phyloP scores from a whole-genome alignment of 768 basidiomycete genomes.

The Tulasnella sp. region DNA sequence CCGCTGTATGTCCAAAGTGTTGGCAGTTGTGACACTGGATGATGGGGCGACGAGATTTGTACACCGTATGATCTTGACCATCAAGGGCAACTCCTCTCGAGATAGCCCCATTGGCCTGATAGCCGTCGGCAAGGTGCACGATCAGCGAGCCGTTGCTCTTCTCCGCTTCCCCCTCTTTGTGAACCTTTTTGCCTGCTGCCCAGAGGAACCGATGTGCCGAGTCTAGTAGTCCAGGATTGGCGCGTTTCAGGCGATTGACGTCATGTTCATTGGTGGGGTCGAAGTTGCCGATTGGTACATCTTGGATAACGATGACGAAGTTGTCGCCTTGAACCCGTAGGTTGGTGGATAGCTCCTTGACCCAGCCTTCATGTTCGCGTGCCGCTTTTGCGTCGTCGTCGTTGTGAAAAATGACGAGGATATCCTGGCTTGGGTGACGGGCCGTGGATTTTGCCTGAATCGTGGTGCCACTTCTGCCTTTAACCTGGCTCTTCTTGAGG shows the following conservation, averaged over 20 bases:
- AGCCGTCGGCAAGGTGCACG: constrained; percentile 23
- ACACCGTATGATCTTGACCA: background rate
- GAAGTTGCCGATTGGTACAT: background rate
- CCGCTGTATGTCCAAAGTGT: constrained; percentile 24
- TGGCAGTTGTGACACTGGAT: constrained; percentile 26
- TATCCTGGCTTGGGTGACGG: background rate
- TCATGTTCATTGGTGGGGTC: background rate
- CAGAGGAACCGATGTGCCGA: background rate
- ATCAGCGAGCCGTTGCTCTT: constrained; percentile 15
- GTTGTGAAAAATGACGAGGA: background rate
- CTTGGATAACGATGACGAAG: background rate
- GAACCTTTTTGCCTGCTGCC: background rate
- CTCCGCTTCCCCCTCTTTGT: constrained; percentile 3
- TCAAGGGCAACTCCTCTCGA: background rate
- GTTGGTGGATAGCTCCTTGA: background rate
- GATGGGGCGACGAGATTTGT: constrained; percentile 20
- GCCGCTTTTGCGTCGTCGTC: background rate
- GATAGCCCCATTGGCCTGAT: constrained; percentile 18
- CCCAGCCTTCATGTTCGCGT: background rate
- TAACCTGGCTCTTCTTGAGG: background rate
- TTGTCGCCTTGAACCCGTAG: background rate
- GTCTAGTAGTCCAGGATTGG: background rate
- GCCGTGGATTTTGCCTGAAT: background rate
- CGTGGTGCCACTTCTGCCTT: background rate
- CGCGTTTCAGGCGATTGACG: background rate